Evolutionary conservation across 352 stramenopile genomes (phyloP), one percentile per base, ranked within the genome.

Genomic region (Phytopythium delawarense): DNA sequence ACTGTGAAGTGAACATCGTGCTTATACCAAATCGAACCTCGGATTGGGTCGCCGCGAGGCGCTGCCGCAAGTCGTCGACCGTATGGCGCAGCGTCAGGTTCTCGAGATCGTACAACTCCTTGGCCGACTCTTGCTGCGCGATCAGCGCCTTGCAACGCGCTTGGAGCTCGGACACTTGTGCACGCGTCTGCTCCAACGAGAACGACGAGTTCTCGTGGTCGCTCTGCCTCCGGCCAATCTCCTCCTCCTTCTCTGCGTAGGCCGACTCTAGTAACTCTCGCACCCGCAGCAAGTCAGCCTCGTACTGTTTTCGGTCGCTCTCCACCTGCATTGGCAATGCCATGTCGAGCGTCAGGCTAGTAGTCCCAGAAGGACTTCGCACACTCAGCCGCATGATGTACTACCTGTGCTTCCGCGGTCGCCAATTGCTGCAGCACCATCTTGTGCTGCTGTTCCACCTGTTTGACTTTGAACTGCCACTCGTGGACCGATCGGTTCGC

Each of bases 91-190:
- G 51, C 12, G 28, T 44, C 51, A 45, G 18, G n/a, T 57, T 28
- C 35, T 76, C 62, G 20, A 59, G 44, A 20, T 73, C 65, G 30
- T 73, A 67, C 7, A 73, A 62, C 39, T 76, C 62, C 32, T 73
- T 66, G 0, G 65, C 25, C 16, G 45, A 42, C 18, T 67, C 65
- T 58, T 73, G 69, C 56, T 73, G 69, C 11, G 64, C 69, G 20
- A 68, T 71, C 15, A 71, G 37, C 20, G 56, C 62, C 35, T 65
- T 62, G 16, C 59, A 71, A 13, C 67, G 69, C 28, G 40, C 66
- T 30, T 76, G 65, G 1, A 73, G 42, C 23, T 44, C 59, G 13
- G 20, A 28, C 4, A 63, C 45, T 20, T 53, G 54, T 20, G 62
- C 56, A 8, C 48, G 20, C 42, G 52, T 59, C 25, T 37, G 34